phyloP scores from a whole-genome alignment of 2,329 filamentous ascomycete genomes.

The Coleophoma crateriformis region DNA sequence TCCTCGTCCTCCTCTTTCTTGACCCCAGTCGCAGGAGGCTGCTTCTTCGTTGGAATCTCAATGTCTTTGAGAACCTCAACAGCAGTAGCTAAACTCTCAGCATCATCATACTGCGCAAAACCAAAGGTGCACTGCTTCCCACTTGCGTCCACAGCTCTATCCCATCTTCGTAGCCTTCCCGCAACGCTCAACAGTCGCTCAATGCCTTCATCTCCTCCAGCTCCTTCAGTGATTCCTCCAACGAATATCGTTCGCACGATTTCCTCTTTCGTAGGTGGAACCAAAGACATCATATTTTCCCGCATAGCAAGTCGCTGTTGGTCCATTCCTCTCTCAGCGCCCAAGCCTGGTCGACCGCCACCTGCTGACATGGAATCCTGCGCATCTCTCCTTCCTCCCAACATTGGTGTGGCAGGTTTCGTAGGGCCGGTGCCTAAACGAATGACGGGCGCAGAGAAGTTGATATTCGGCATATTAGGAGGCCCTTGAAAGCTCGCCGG shows the following conservation, averaged over 20 bases:
- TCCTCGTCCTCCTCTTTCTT: slow-evolving; percentile 35
- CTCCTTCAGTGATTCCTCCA: slow-evolving; percentile 74
- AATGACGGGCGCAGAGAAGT: slow-evolving; percentile 96
- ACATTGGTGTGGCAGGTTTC: slow-evolving; percentile 45
- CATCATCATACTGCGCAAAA: slow-evolving; percentile 92
- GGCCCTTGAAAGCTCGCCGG: slow-evolving; percentile 84
- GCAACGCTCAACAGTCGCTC: slow-evolving; percentile 74
- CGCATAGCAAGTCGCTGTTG: slow-evolving; percentile 61
- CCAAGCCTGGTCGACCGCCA: slow-evolving; percentile 31
- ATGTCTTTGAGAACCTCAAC: slow-evolving; percentile 80
- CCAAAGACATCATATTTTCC: slow-evolving; percentile 65
- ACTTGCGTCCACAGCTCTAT: slow-evolving; percentile 67
- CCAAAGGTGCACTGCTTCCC: slow-evolving; percentile 84
- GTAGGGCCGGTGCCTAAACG: slow-evolving; percentile 74
- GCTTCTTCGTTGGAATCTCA: slow-evolving; percentile 74
- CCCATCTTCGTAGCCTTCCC: slow-evolving; percentile 80
- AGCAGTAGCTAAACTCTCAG: slow-evolving; percentile 78
- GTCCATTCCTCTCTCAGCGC: slow-evolving; percentile 46
- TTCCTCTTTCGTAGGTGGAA: slow-evolving; percentile 84
- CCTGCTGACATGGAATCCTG: slow-evolving; percentile 30
- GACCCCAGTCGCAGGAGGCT: slow-evolving; percentile 41
- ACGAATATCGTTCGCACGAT: slow-evolving; percentile 89
- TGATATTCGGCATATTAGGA: slow-evolving; percentile 92
- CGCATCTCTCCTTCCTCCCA: slow-evolving; percentile 40
- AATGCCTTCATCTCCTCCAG: slow-evolving; percentile 71